Evolutionary conservation across 352 stramenopile genomes (phyloP), one percentile per base, ranked within the genome.

Genomic region (Phytophthora podocarpi): DNA sequence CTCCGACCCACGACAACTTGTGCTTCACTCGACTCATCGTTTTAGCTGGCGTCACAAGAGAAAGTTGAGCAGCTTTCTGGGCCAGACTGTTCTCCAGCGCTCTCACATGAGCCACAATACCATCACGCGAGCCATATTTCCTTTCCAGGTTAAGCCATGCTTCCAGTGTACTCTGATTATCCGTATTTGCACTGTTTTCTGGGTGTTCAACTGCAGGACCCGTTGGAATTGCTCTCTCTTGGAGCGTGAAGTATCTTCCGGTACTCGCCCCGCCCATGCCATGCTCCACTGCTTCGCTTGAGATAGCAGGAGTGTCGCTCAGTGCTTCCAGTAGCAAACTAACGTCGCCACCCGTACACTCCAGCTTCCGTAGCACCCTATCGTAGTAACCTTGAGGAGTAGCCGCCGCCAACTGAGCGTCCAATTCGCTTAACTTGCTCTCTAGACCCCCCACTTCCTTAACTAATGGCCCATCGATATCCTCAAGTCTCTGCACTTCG

Each of bases 231-330:
- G 32, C 10, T 20, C 23, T 43, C 47, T 56, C 47, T 24, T 27
- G 32, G 23, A 61, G 52, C 7, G 40, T 53, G 11, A 61, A 11
- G 30, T 31, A 53, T 11, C 52, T 23, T 8, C 41, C 30, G 3
- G 43, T 56, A 26, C 45, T 63, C 11, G 35, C 24, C 28, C 48
- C 54, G 10, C 42, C 34, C 23, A 62, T 62, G 8, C 10, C 32
- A 18, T 50, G 55, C 45, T 47, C 55, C 11, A 2, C 27, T 5
- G 41, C 35, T 8, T 1, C 24, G 4, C 10, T 21, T 13, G 18
- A 31, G 10, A 10, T 10, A 4, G 2, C 15, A 23, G 39, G 0
- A 28, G 8, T 15, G 1, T 39, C 32, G 15, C 15, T 35, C 10
- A 64, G 2, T 21, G 28, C 45, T 13, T 64, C 36, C 10, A 30